Conservation (phyloP, 768 basidiomycete species). For the Tricholoma hemisulphureum region DNA sequence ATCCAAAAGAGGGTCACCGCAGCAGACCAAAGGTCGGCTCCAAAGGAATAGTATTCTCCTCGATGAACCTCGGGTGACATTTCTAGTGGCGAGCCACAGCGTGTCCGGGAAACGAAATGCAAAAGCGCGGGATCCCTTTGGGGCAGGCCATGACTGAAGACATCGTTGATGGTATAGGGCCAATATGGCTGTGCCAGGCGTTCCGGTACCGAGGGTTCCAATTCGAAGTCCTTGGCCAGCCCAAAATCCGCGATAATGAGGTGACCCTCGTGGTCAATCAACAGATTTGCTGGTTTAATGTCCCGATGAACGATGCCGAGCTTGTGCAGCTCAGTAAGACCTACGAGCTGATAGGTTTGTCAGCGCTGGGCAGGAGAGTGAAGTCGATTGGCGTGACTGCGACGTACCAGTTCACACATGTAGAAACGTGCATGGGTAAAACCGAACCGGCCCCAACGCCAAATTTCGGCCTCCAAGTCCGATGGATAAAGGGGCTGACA, state of each 20-base stretch:
- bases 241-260: constrained; percentile 34
- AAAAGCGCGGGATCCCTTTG: background rate
- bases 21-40: constrained; percentile 12
- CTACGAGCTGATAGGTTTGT: constrained; percentile 25
- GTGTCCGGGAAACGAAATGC: background rate
- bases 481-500: constrained; percentile 27
- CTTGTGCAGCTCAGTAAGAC: constrained; percentile 30
- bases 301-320: constrained; percentile 35
- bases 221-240: constrained; percentile 27
- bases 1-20: constrained; percentile 11
- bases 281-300: constrained; percentile 33
- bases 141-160: background rate
- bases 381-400: background rate
- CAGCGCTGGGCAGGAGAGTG: background rate
- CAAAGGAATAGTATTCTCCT: constrained; percentile 11
- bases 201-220: constrained; percentile 23
- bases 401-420: constrained; percentile 34
- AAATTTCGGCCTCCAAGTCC: constrained; percentile 31
- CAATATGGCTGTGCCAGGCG: constrained; percentile 33
- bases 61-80: constrained; percentile 13
- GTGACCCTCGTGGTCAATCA: constrained; percentile 30
- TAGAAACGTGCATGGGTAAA: constrained; percentile 30
- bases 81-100: constrained; percentile 9
- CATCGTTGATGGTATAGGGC: constrained; percentile 26
- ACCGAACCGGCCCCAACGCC: constrained; percentile 22